phyloP scores from a whole-genome alignment of 306 rosid genomes.

The Benincasa hispida region DNA sequence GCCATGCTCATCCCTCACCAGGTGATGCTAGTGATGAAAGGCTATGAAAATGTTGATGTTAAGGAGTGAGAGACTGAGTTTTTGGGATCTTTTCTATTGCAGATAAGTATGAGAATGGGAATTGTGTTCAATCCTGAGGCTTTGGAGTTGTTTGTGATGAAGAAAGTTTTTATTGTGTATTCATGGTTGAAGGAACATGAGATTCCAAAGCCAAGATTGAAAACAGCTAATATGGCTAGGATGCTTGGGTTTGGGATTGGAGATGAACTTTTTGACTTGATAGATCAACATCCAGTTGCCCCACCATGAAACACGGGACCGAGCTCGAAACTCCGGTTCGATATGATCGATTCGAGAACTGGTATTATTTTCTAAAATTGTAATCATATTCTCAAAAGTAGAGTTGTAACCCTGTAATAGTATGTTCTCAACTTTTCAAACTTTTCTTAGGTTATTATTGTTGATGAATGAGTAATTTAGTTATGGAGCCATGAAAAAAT shows the following conservation, averaged over 20 bases:
- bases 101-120: slow-evolving; percentile 89
- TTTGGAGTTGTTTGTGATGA: slow-evolving; percentile 69
- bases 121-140: slow-evolving; percentile 93
- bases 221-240: slow-evolving; percentile 79
- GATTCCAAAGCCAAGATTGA: slow-evolving; percentile 66
- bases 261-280: slow-evolving; percentile 58
- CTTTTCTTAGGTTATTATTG: neutral
- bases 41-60: neutral
- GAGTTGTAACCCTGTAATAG: neutral
- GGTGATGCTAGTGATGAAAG: slow-evolving; percentile 27
- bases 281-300: slow-evolving; percentile 47
- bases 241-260: slow-evolving; percentile 98
- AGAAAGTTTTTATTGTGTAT: slow-evolving; percentile 66
- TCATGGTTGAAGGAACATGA: slow-evolving; percentile 77
- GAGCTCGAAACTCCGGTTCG: neutral
- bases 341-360: neutral
- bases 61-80: neutral
- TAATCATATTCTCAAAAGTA: neutral
- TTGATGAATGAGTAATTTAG: neutral
- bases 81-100: slow-evolving; percentile 3
- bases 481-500: neutral
- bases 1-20: slow-evolving; percentile 97
- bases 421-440: neutral
- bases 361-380: neutral
- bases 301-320: neutral